A percentile compares a stretch with the other conserved stretches of the same genome.
Conservation (phyloP, 176 grass and related monocot species). For the Phoenix dactylifera region DNA sequence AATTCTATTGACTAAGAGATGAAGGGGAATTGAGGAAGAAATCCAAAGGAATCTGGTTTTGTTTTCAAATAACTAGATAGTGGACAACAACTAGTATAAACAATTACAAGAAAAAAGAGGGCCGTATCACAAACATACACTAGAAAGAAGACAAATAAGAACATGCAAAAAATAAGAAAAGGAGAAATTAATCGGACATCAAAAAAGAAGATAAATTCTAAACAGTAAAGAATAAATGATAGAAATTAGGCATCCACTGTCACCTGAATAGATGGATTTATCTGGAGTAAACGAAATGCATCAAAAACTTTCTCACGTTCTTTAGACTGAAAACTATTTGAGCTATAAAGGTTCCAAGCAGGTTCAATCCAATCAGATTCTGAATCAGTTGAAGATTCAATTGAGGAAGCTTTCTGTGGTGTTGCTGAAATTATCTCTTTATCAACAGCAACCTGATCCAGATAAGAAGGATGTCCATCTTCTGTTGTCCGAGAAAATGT, state of each 20-base stretch:
- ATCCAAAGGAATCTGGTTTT: no score
- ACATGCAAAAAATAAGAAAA: no score
- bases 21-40: no score
- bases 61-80: no score
- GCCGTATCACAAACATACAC: no score
- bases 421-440: conserved; percentile 9
- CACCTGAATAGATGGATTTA: conserved; percentile 66
- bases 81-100: no score
- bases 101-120: no score
- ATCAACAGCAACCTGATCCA: conserved; percentile 9
- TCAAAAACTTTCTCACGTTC: conserved; percentile 46
- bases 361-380: conserved; percentile 59
- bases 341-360: conserved; percentile 33
- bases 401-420: conserved; percentile 22
- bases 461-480: conserved; percentile 2
- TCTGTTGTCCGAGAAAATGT: conserved; percentile 5
- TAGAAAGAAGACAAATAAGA: no score
- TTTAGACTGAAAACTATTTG: conserved; percentile 32
- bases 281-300: conserved; percentile 47
- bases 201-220: no score
- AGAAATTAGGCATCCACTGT: not conserved
- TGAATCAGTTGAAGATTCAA: conserved; percentile 24
- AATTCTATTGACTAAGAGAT: no score
- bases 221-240: no score
- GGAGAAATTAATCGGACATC: no score